Base-by-base conservation (phyloP, 768 basidiomycete species). In the Termitomyces sp. region DNA sequence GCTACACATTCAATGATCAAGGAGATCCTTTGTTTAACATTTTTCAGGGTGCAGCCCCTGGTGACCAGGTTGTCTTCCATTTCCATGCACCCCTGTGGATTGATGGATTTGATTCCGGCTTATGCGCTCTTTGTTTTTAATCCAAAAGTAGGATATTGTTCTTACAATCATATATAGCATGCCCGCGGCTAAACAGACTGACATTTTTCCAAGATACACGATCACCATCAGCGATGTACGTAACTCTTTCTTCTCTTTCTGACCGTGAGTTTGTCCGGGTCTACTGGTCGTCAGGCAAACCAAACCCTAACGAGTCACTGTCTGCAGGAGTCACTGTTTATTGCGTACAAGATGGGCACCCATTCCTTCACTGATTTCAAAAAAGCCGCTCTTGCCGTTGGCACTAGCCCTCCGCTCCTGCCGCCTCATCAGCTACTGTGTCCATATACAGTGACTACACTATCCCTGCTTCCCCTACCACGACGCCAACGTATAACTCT, bases 361-460 rank as follows among this genome's bases (percentile, higher is more conserved):
- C 81, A 86, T 73, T 86, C 86, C 6, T 87, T 87, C 76, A 73
- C 75, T 50, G 81, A 81, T 67, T 86, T 87, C 78, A 82, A 86
- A 75, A 74, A 79, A 14, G 69, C 84, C 40, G 85, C 86, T 38
- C 75, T 86, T 49, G 81, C 80, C 3, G 70, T 84, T 54, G 86
- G 85, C 60, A 80, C 80, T 32, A 77, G 76, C 56, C 79, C 40
- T 67, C 77, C 50, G 77, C 81, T 50, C 69, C 76, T 50, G 79
- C 82, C 43, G 78, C 81, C 32, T 68, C 81, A 8, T 59, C 78
- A 7, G 67, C 73, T 5, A 61, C 74, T 29, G 62, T 69, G 4
- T 5, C 45, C 43, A 57, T 70, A 0, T 73, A 63, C 42, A 70
- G 83, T 29, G 79, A 67, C 60, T 78, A 77, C 59, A 81, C 83